phyloP scores from a whole-genome alignment of 2,329 filamentous ascomycete species.

The Aspergillus chevalieri region DNA sequence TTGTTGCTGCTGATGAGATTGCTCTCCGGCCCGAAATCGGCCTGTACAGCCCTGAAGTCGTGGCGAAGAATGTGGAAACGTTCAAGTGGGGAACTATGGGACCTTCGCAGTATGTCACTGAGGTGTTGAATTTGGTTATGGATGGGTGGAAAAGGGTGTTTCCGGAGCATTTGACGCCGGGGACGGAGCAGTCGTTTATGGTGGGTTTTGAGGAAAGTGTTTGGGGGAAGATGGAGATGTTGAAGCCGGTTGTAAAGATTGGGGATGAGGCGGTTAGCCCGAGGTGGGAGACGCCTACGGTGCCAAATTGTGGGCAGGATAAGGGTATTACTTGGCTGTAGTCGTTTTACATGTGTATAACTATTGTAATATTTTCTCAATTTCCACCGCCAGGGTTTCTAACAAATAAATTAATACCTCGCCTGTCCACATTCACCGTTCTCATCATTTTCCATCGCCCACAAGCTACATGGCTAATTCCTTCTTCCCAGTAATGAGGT shows the following conservation, averaged over 20 bases:
- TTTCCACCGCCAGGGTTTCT: too few species aligned
- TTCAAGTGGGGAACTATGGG: conserved; percentile 8
- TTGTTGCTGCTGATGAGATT: conserved; percentile 25
- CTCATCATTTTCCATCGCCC: too few species aligned
- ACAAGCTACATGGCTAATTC: too few species aligned
- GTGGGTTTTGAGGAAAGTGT: conserved; percentile 3
- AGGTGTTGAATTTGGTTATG: conserved; percentile 18
- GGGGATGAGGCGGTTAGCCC: conserved; percentile 6
- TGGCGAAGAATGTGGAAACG: conserved; percentile 6
- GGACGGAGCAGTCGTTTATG: conserved; percentile 7
- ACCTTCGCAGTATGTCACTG: conserved; percentile 17
- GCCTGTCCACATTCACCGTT: too few species aligned
- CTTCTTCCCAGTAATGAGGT: too few species aligned
- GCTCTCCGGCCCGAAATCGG: conserved; percentile 27
- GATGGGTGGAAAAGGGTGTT: conserved; percentile 19
- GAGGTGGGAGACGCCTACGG: conserved; percentile 10
- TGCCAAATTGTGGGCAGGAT: conserved; percentile 8
- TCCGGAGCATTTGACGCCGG: conserved; percentile 11
- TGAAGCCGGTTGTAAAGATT: conserved; percentile 13
- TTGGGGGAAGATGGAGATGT: conserved; percentile 8
- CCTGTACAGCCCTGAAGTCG: conserved; percentile 23
- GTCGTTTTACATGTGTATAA: not conserved
- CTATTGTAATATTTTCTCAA: too few species aligned
- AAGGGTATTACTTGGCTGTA: conserved; percentile 4
- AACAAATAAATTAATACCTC: too few species aligned